These are phyloP conservation scores for Exophiala aquamarina DNA, from an alignment of 2,329 filamentous ascomycete genomes.

Conservation along the genomic window DNA sequence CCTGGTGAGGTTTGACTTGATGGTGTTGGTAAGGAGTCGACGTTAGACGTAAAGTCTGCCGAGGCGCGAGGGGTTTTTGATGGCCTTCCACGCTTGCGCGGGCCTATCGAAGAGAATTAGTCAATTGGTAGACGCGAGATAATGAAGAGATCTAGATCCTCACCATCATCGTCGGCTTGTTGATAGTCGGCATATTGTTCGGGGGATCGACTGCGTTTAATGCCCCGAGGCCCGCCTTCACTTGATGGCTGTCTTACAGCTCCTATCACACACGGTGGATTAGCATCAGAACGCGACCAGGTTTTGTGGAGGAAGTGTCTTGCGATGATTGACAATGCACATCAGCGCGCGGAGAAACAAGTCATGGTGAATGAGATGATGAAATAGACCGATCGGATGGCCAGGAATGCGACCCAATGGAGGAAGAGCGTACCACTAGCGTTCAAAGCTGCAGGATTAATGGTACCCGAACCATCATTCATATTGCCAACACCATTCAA, in stretches of 20 bases:
- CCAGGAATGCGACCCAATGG: conserved; percentile 12
- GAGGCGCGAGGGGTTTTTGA: conserved; percentile 47
- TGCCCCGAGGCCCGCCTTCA: conserved; percentile 59
- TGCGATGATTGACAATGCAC: conserved; percentile 15
- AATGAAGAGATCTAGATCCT: conserved; percentile 39
- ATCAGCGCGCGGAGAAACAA: conserved; percentile 6
- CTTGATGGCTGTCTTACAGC: conserved; percentile 39
- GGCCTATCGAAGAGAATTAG: conserved; percentile 26
- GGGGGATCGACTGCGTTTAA: conserved; percentile 79
- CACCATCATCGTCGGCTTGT: conserved; percentile 59
- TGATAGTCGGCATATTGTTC: conserved; percentile 60
- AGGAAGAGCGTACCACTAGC: conserved; percentile 62
- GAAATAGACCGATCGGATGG: conserved; percentile 6
- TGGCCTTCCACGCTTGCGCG: conserved; percentile 51
- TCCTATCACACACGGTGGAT: conserved; percentile 36
- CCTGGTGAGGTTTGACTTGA: conserved; percentile 31
- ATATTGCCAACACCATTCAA: conserved; percentile 59
- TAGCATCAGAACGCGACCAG: conserved; percentile 32
- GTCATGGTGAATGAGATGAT: conserved; percentile 11
- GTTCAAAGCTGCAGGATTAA: conserved; percentile 86
- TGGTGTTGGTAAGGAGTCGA: conserved; percentile 32
- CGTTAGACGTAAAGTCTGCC: conserved; percentile 32
- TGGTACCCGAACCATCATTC: conserved; percentile 78
- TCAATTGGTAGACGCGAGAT: no score
- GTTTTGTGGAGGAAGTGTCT: conserved; percentile 12